Conservation (phyloP, 345 rosid genomes). For the Hevea brasiliensis region DNA sequence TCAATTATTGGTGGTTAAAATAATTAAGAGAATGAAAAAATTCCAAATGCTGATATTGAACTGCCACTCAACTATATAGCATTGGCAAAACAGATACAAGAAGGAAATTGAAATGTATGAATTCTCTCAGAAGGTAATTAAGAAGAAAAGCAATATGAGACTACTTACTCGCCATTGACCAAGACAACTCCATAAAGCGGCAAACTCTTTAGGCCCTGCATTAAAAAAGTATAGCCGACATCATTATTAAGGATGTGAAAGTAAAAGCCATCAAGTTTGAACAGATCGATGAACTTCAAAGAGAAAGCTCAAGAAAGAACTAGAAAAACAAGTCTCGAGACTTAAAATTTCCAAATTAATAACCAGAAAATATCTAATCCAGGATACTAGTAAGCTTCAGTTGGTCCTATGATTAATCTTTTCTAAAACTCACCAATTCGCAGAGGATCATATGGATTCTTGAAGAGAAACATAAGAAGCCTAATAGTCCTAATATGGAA, state of each 20-base stretch:
- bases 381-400: neutral
- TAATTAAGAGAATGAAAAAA: neutral
- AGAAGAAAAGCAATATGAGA: neutral
- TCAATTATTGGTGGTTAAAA: neutral
- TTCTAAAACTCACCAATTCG: conserved; percentile 41
- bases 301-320: neutral
- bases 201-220: conserved; percentile 61
- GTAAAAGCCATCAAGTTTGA: neutral
- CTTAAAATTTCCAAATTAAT: neutral
- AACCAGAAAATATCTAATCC: too few species aligned
- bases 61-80: too few species aligned
- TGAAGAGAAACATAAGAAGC: conserved; percentile 66
- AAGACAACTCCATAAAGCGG: conserved; percentile 64
- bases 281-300: neutral
- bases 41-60: neutral
- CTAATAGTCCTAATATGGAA: conserved; percentile 52
- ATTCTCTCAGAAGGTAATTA: neutral
- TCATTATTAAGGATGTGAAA: neutral
- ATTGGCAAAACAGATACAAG: neutral
- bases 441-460: conserved; percentile 46
- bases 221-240: conserved; percentile 4
- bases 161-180: conserved; percentile 68
- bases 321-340: neutral
- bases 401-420: neutral
- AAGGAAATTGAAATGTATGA: too few species aligned